These are phyloP conservation scores for Apiotrichum sp. DNA, from an alignment of 1,284 basidiomycete species.

Conservation along the genomic window DNA sequence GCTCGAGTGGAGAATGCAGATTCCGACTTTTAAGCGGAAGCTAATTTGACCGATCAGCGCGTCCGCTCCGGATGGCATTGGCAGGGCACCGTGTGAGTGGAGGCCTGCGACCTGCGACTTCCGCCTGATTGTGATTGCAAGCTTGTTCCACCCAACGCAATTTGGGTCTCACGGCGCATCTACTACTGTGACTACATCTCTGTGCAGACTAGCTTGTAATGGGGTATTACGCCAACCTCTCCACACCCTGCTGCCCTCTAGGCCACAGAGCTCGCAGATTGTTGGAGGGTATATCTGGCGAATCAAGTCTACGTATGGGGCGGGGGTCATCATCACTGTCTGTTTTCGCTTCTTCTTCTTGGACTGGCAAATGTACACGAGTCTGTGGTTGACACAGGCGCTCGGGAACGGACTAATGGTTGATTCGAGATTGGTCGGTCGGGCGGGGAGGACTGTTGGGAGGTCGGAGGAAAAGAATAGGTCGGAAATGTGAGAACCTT, in stretches of 20 bases:
- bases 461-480: not conserved
- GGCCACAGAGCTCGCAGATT: not conserved
- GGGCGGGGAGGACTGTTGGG: not conserved
- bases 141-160: too few species aligned
- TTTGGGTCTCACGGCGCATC: not conserved
- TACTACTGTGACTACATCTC: constrained; percentile 6
- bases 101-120: too few species aligned
- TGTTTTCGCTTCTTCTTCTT: constrained; percentile 8
- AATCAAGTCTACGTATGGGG: not conserved
- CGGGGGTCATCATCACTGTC: constrained; percentile 2
- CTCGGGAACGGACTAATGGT: constrained; percentile 1
- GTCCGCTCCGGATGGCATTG: too few species aligned
- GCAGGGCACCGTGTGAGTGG: too few species aligned
- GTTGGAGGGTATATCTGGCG: too few species aligned
- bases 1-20: too few species aligned
- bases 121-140: too few species aligned
- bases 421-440: not conserved
- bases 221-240: not conserved
- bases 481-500: not conserved
- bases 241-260: not conserved
- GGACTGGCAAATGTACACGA: constrained; percentile 4
- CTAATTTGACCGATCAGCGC: not conserved
- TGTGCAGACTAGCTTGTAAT: constrained; percentile 3
- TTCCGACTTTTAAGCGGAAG: not conserved
- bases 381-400: not conserved